Conservation (phyloP, 768 basidiomycete genomes). For the Chlorophyllum brunneum region DNA sequence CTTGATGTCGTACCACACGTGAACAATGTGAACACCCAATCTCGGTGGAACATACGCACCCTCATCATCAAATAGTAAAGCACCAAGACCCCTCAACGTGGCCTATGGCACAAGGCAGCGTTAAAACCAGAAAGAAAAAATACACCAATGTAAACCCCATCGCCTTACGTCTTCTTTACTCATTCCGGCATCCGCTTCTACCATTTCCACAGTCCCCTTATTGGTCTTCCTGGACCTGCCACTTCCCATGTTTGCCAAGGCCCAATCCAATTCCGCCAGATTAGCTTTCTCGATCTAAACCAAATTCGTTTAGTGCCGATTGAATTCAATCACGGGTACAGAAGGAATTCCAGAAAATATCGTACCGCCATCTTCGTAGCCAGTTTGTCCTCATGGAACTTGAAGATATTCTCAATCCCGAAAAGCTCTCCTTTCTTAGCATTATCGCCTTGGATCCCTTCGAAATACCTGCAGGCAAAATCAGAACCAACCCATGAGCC, state of each 20-base stretch:
- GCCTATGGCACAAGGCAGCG: constrained; percentile 27
- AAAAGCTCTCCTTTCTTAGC: constrained; percentile 78
- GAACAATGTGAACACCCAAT: not conserved
- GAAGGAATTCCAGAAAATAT: constrained; percentile 1
- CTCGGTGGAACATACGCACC: constrained; percentile 33
- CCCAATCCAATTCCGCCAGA: constrained; percentile 77
- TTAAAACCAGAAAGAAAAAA: constrained; percentile 1
- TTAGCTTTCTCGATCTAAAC: constrained; percentile 77
- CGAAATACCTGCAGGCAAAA: constrained; percentile 58
- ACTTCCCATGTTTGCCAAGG: constrained; percentile 60
- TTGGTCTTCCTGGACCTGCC: constrained; percentile 19
- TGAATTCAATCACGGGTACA: not conserved
- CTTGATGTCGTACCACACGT: constrained; percentile 20
- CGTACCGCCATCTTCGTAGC: constrained; percentile 73
- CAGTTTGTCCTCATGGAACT: constrained; percentile 62
- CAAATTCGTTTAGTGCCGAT: constrained; percentile 16
- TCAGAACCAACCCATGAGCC: no score
- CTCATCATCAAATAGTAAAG: constrained; percentile 65
- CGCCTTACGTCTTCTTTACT: constrained; percentile 37
- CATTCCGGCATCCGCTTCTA: constrained; percentile 42
- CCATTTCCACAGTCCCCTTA: constrained; percentile 30
- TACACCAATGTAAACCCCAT: not conserved
- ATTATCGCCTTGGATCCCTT: constrained; percentile 79
- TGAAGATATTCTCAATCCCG: constrained; percentile 84
- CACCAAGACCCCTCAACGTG: constrained; percentile 55